Percentiles rank a stretch among this genome's conserved stretches.
Evolutionary conservation across 805 yeast genomes (phyloP).

Genomic region (Yarrowia bubula): DNA sequence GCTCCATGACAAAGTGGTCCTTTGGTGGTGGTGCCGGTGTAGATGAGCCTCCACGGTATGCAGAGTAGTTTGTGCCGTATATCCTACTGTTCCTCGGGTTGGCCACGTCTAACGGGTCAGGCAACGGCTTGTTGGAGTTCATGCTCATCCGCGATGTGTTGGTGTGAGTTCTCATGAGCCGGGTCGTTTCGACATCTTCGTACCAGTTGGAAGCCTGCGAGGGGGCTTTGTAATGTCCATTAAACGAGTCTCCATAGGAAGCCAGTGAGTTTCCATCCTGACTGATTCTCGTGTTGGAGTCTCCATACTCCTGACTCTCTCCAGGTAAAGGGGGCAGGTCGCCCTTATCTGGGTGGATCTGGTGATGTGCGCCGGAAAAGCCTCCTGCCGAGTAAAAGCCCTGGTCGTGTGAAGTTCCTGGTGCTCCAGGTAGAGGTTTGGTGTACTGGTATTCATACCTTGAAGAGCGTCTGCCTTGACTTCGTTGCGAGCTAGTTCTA

Average conservation of each 20-base stretch:
- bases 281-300: conserved; percentile 2
- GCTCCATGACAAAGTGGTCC: conserved; percentile 20
- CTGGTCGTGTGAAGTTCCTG: not conserved
- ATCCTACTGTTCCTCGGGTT: conserved; percentile 14
- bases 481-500: not conserved
- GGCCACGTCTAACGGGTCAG: conserved; percentile 15
- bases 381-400: conserved; percentile 21
- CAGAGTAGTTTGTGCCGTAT: conserved; percentile 22
- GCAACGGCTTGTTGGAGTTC: conserved; percentile 23
- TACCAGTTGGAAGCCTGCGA: conserved; percentile 10
- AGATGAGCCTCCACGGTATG: conserved; percentile 1
- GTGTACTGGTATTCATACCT: conserved; percentile 19
- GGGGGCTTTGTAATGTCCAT: conserved; percentile 7
- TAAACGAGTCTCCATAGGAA: conserved; percentile 11
- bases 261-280: conserved; percentile 15
- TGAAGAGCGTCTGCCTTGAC: conserved; percentile 22
- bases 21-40: conserved; percentile 21
- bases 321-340: conserved; percentile 14
- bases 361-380: conserved; percentile 15
- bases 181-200: conserved; percentile 18
- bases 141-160: not conserved
- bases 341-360: conserved; percentile 18
- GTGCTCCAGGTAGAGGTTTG: conserved; percentile 23
- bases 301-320: conserved; percentile 18
- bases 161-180: conserved; percentile 19